phyloP scores from a whole-genome alignment of 768 basidiomycete genomes.

The Phallus indusiatus region DNA sequence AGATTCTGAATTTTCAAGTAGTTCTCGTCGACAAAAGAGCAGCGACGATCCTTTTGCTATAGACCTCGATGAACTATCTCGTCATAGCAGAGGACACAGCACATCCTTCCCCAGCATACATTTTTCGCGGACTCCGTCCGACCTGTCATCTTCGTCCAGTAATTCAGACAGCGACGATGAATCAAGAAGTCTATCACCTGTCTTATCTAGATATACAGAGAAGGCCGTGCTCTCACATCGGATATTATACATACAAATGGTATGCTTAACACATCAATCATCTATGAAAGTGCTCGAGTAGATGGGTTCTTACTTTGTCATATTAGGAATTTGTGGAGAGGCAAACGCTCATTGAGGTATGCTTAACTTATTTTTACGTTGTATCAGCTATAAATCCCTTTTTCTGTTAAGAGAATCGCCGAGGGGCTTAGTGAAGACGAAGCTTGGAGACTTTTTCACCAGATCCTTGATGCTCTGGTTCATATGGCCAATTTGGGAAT shows the following conservation, averaged over 20 bases:
- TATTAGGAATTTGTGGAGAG: constrained; percentile 79
- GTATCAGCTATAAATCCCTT: neutral
- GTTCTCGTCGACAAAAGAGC: constrained; percentile 4
- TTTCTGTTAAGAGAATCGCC: constrained; percentile 56
- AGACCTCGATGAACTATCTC: constrained; percentile 51
- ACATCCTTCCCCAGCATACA: constrained; percentile 80
- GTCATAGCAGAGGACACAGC: constrained; percentile 38
- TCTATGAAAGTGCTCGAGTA: too few relatives aligned
- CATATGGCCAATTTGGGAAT: constrained; percentile 88
- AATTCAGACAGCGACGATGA: constrained; percentile 33
- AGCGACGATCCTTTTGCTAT: constrained; percentile 51
- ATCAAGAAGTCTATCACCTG: constrained; percentile 26
- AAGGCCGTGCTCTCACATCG: constrained; percentile 6
- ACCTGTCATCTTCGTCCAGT: constrained; percentile 29
- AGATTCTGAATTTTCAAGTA: constrained; percentile 9
- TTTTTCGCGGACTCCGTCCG: constrained; percentile 42
- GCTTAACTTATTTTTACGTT: constrained; percentile 9
- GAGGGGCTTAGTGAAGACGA: constrained; percentile 79
- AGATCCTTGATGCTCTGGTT: constrained; percentile 81
- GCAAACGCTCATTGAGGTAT: constrained; percentile 80
- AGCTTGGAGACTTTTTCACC: constrained; percentile 83
- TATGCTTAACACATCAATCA: constrained; percentile 16
- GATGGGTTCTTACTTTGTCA: constrained; percentile 6
- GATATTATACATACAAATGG: constrained; percentile 94
- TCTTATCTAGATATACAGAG: constrained; percentile 16